A percentile compares a stretch with the other conserved stretches of the same genome.
These are phyloP conservation scores for Iberis pinnata DNA, from an alignment of 345 rosid species.

Conservation along the genomic window DNA sequence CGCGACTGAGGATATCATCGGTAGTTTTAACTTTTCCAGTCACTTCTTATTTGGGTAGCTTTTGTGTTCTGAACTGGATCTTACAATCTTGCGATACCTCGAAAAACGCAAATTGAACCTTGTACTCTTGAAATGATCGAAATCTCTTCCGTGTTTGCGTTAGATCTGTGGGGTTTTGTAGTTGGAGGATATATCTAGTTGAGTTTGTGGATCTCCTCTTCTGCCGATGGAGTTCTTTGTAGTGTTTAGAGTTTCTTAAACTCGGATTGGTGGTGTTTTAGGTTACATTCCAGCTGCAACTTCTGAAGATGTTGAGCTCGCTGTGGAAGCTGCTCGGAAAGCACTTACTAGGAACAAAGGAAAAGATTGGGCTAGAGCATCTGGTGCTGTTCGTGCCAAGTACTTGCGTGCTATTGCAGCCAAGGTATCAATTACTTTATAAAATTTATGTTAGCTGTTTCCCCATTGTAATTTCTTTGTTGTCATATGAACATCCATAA, in stretches of 20 bases:
- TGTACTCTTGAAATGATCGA: neutral
- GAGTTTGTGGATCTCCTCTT: neutral
- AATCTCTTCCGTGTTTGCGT: neutral
- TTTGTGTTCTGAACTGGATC: constrained; percentile 1
- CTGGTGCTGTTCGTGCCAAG: constrained; percentile 84
- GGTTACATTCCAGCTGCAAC: constrained; percentile 96
- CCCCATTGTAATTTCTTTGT: neutral
- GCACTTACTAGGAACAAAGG: constrained; percentile 77
- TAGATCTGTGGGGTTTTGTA: constrained; percentile 7
- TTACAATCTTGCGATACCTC: neutral
- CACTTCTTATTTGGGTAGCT: too few species aligned
- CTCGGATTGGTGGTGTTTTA: constrained; percentile 29
- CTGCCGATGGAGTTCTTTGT: neutral
- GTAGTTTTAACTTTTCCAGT: constrained; percentile 27
- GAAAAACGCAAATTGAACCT: too few species aligned
- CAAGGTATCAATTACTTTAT: constrained; percentile 40
- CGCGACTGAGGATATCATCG: constrained; percentile 67
- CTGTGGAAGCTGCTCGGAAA: constrained; percentile 74
- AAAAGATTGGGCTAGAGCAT: constrained; percentile 63
- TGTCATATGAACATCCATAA: constrained; percentile 13
- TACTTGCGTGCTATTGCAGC: constrained; percentile 93
- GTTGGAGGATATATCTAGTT: constrained; percentile 2
- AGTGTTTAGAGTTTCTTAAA: neutral
- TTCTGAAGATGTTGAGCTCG: constrained; percentile 83
- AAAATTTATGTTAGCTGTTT: neutral